Base-by-base conservation (phyloP, 176 grass and related monocot species). In the Ensete ventricosum region DNA sequence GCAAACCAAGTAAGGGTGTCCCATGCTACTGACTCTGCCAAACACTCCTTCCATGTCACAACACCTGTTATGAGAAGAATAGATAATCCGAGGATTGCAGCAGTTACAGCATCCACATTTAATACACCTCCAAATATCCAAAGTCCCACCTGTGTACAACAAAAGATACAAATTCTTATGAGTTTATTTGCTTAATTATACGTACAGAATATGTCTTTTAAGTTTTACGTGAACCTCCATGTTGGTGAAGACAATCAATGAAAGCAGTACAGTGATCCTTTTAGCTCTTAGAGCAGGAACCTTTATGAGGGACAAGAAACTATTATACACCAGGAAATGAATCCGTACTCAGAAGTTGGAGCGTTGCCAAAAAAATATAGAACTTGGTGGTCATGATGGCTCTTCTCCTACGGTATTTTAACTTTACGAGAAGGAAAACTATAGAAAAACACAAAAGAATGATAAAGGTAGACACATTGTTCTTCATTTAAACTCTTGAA, bases 1-100 rank as follows among this genome's bases (percentile, higher is more conserved):
- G 96, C 96, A 87, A 99, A 99, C 96, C 96, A 95, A 29, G 91
- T 99, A 78, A 99, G 96, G 14, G 96, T 95, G 76, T 99, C 96
- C 96, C 96, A 99, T 53, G 96, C 96, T 23, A 99, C 96, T 77
- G 88, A 81, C 68, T 99, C 96, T 19, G 81, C 86, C 79, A 99
- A 85, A 85, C 96, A 99, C 74, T 99, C 95, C 78, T 99, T 99
- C 91, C 96, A 99, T 79, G 91, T 95, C 9, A 99, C 96, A 82
- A 99, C 91, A 21, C 96, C 96, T 55, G 96, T 82, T 69, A 83
- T 89, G 58, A 99, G 81, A 64, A 99, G 91, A 68, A 99, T 81
- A 11, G 86, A 87, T 73, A 99, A 90, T 9, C 91, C 96, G 58
- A 99, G 88, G 81, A 99, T 95, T 62, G 96, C 96, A 75, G 96